A percentile compares a stretch with the other conserved stretches of the same genome.
Evolutionary conservation across 108 stramenopile species (phyloP).

Genomic region (Skeletonema grethae): DNA sequence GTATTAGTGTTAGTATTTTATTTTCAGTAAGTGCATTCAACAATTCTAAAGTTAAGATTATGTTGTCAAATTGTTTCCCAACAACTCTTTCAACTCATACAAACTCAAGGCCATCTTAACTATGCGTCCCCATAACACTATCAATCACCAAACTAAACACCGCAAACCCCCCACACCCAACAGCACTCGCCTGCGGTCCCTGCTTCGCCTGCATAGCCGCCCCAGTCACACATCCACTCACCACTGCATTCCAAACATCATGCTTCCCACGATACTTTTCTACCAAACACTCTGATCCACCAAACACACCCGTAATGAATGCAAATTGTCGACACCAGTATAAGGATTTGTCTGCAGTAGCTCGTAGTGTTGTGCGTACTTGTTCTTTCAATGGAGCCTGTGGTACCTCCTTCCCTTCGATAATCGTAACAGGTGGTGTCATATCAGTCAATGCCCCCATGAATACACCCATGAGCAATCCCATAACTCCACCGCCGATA

Average conservation of each 20-base stretch:
- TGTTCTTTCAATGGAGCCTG: constrained; percentile 88
- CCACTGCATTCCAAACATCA: constrained; percentile 92
- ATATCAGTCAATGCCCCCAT: constrained; percentile 88
- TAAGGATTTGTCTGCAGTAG: constrained; percentile 83
- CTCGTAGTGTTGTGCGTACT: constrained; percentile 69
- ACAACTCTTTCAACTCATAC: too few relatives aligned
- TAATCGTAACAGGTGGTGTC: constrained; percentile 84
- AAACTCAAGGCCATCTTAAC: neutral
- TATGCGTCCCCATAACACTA: constrained; percentile 81
- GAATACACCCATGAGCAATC: constrained; percentile 89
- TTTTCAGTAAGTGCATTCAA: too few relatives aligned
- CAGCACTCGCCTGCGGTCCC: constrained; percentile 88
- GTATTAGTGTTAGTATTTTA: too few relatives aligned
- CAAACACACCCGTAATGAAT: constrained; percentile 92
- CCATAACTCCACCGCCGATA: constrained; percentile 86
- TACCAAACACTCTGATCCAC: constrained; percentile 88
- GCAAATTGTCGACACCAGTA: constrained; percentile 93
- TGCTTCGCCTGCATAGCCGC: constrained; percentile 89
- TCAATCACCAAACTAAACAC: constrained; percentile 93
- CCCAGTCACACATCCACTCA: constrained; percentile 91
- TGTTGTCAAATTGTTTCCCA: too few relatives aligned
- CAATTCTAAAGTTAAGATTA: too few relatives aligned
- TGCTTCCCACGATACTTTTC: constrained; percentile 93
- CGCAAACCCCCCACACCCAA: constrained; percentile 96
- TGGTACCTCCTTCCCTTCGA: constrained; percentile 84